Conservation (phyloP, 768 basidiomycete genomes). For the Leccinum disarticulatum region DNA sequence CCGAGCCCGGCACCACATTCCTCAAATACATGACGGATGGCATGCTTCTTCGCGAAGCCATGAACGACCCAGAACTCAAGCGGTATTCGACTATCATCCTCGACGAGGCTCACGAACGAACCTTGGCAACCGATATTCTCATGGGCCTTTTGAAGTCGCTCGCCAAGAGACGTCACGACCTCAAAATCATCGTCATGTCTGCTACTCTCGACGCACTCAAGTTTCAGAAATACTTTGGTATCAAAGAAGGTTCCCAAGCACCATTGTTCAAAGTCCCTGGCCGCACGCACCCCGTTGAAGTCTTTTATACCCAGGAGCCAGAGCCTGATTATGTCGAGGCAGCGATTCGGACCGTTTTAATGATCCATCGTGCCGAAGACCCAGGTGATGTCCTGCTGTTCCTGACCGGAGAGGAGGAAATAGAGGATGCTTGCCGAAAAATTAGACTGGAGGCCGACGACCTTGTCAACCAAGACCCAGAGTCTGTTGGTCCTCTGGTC, state of each 20-base stretch:
- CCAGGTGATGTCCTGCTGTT: conserved; percentile 92
- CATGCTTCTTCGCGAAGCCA: conserved; percentile 97
- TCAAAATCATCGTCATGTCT: conserved; percentile 98
- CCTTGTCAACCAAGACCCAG: conserved; percentile 65
- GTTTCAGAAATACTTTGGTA: conserved; percentile 91
- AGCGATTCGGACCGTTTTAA: conserved; percentile 91
- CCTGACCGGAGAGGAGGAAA: conserved; percentile 98
- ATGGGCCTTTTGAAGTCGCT: conserved; percentile 94
- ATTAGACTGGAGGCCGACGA: conserved; percentile 91
- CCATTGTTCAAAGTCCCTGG: conserved; percentile 91
- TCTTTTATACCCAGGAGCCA: conserved; percentile 90
- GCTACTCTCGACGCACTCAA: conserved; percentile 96
- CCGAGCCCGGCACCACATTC: conserved; percentile 86
- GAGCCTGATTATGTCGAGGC: conserved; percentile 97
- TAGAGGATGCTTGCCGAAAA: conserved; percentile 93
- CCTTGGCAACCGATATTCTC: conserved; percentile 95
- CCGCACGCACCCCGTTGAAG: conserved; percentile 92
- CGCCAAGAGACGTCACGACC: conserved; percentile 75
- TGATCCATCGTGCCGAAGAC: conserved; percentile 96
- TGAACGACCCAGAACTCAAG: conserved; percentile 88
- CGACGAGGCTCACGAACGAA: conserved; percentile 98
- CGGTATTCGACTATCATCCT: conserved; percentile 98
- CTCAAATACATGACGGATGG: conserved; percentile 99
- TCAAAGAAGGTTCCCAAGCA: conserved; percentile 44
- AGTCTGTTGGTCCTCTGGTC: conserved; percentile 78